Conservation (phyloP, 108 stramenopile genomes). For the Mayamaea pseudoterrestris region DNA sequence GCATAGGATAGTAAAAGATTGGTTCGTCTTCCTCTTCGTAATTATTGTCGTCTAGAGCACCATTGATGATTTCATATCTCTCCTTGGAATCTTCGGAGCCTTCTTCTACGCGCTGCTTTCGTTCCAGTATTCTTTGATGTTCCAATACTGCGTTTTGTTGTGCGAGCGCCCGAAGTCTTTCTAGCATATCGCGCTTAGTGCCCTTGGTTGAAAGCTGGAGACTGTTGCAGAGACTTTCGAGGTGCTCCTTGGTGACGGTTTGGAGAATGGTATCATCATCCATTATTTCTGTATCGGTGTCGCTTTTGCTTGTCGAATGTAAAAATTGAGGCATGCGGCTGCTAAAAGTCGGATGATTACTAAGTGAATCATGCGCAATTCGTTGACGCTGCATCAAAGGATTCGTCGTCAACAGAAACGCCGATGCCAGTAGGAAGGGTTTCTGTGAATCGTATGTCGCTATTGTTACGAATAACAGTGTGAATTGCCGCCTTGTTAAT, state of each 20-base stretch:
- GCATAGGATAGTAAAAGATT: slow-evolving; percentile 29
- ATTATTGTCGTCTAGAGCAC: slow-evolving; percentile 2
- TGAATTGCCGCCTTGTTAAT: too few species aligned
- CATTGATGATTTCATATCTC: slow-evolving; percentile 23
- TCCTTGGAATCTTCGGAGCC: slow-evolving; percentile 29
- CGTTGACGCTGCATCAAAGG: too few species aligned
- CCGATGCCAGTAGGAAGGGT: too few species aligned
- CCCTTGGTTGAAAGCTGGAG: slow-evolving; percentile 37
- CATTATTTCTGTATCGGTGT: slow-evolving; percentile 8
- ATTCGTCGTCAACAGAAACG: too few species aligned
- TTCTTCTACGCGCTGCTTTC: slow-evolving; percentile 43
- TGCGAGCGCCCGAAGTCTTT: slow-evolving; percentile 47
- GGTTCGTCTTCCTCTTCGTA: slow-evolving; percentile 31
- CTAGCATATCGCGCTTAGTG: slow-evolving; percentile 44
- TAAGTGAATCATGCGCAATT: too few species aligned
- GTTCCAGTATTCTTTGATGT: slow-evolving; percentile 17
- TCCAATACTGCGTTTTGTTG: slow-evolving; percentile 39
- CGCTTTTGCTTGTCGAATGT: not conserved
- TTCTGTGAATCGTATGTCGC: too few species aligned
- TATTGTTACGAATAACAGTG: too few species aligned
- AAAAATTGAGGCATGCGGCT: too few species aligned
- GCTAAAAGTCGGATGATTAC: too few species aligned
- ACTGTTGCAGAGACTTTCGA: slow-evolving; percentile 50
- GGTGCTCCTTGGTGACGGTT: slow-evolving; percentile 29
- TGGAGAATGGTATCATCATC: slow-evolving; percentile 48